Evolutionary conservation across 257 asterid genomes (phyloP).

Genomic region (Solanum sejunctum): DNA sequence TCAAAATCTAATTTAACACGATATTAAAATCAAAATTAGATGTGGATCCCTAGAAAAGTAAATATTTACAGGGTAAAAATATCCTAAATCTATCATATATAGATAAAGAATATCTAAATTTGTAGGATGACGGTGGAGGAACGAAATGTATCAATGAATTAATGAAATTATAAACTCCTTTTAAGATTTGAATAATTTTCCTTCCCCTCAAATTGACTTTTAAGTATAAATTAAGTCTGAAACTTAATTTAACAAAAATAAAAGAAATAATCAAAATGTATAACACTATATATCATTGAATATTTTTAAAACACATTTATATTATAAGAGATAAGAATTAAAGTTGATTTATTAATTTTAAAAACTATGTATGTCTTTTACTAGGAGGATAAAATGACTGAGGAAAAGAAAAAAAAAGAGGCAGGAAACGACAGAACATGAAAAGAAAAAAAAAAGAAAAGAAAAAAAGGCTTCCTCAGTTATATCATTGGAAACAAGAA

Average conservation of each 20-base stretch:
- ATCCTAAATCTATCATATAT: neutral
- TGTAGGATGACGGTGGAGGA: too few species aligned
- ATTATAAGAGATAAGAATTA: neutral
- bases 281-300: neutral
- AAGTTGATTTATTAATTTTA: neutral
- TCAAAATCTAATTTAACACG: neutral
- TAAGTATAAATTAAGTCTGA: neutral
- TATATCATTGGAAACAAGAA: neutral
- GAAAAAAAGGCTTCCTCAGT: constrained; percentile 1
- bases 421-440: neutral
- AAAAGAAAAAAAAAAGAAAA: neutral
- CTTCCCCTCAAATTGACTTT: neutral
- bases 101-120: too few species aligned
- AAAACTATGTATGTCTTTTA: neutral
- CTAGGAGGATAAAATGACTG: neutral
- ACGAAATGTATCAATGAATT: neutral
- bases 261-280: neutral
- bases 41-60: neutral
- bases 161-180: neutral
- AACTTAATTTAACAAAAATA: neutral
- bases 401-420: neutral
- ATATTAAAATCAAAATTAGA: too few species aligned
- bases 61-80: neutral
- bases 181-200: neutral
- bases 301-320: neutral